phyloP scores from a whole-genome alignment of 78 protist species.

The Dictyostelium capitatum region DNA sequence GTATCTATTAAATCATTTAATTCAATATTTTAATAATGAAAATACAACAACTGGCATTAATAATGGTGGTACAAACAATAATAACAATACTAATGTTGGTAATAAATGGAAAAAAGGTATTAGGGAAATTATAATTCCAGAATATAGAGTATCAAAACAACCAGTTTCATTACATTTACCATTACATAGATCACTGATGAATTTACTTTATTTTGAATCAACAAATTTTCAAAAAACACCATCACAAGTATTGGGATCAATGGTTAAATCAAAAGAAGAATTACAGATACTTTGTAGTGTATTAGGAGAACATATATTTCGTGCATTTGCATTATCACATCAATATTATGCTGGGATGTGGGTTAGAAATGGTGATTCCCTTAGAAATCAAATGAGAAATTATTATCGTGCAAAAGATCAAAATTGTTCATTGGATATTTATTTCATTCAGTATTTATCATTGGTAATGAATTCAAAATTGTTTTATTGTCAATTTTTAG shows the following conservation, averaged over 20 bases:
- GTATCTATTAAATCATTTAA: neutral
- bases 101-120: slow-evolving; percentile 27
- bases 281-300: neutral
- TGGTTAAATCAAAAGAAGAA: neutral
- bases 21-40: neutral
- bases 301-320: neutral
- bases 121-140: slow-evolving; percentile 4
- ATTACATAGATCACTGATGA: slow-evolving; percentile 19
- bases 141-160: slow-evolving; percentile 36
- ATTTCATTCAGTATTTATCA: neutral
- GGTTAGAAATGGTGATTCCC: slow-evolving; percentile 35
- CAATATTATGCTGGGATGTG: slow-evolving; percentile 4
- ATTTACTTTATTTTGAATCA: neutral
- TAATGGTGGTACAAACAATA: neutral
- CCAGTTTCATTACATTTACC: slow-evolving; percentile 50
- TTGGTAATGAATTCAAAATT: neutral
- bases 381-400: neutral
- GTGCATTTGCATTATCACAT: neutral
- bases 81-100: neutral
- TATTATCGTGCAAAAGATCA: neutral
- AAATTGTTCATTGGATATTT: neutral
- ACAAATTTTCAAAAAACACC: neutral
- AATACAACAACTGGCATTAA: neutral
- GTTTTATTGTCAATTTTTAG: slow-evolving; percentile 42
- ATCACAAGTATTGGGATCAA: neutral